phyloP scores from a whole-genome alignment of 306 rosid species.

The Cyamopsis tetragonoloba region DNA sequence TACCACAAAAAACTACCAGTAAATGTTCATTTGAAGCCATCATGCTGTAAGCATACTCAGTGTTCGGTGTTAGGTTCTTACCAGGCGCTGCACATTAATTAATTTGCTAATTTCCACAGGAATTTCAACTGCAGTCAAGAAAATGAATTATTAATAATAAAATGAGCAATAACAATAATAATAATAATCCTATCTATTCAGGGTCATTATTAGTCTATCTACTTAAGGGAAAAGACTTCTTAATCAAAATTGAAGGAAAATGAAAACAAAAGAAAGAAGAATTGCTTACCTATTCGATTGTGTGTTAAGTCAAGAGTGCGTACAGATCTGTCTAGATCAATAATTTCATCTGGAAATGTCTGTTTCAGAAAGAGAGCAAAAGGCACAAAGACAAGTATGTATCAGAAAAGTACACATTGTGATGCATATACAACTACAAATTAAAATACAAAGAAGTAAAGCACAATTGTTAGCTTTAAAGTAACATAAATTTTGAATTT shows the following conservation, averaged over 20 bases:
- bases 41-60: slow-evolving; percentile 13
- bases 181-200: background rate
- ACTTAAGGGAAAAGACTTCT: slow-evolving; percentile 13
- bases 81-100: slow-evolving; percentile 78
- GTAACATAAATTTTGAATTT: background rate
- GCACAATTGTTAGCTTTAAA: background rate
- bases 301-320: slow-evolving; percentile 82
- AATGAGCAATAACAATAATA: background rate
- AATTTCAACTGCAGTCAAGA: slow-evolving; percentile 65
- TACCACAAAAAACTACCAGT: background rate
- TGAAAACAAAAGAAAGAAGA: slow-evolving; percentile 14
- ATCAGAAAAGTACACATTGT: background rate
- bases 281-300: slow-evolving; percentile 66
- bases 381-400: slow-evolving; percentile 14
- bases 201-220: slow-evolving; percentile 1
- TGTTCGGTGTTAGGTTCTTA: slow-evolving; percentile 35
- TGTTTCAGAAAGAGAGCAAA: slow-evolving; percentile 24
- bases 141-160: background rate
- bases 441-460: background rate
- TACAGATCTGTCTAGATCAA: slow-evolving; percentile 70
- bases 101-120: slow-evolving; percentile 75
- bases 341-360: slow-evolving; percentile 85
- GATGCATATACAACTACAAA: background rate
- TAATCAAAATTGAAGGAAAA: background rate
- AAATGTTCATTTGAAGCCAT: background rate